Conservation (phyloP, 2,329 filamentous ascomycete genomes). For the Mariannaea elegans region DNA sequence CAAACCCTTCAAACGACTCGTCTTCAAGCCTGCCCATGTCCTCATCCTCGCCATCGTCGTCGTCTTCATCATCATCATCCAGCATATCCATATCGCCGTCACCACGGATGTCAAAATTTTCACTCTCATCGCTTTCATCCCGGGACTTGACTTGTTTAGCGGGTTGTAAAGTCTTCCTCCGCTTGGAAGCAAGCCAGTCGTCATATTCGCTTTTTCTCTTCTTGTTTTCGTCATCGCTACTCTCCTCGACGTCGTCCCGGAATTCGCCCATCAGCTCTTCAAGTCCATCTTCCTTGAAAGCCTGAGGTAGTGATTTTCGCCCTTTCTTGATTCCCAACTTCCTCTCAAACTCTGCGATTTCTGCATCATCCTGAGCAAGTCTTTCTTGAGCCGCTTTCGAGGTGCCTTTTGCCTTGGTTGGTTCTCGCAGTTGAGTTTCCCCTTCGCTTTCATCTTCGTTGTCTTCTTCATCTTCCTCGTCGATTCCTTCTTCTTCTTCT, state of each 20-base stretch:
- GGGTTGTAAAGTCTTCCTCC: slow-evolving; percentile 54
- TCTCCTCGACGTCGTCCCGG: slow-evolving; percentile 47
- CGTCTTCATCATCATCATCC: slow-evolving; percentile 39
- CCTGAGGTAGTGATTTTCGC: slow-evolving; percentile 76
- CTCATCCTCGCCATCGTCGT: slow-evolving; percentile 37
- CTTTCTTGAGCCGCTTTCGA: slow-evolving; percentile 53
- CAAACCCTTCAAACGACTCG: slow-evolving; percentile 52
- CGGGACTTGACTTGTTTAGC: slow-evolving; percentile 19
- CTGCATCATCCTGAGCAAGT: slow-evolving; percentile 83
- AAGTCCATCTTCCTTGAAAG: slow-evolving; percentile 83
- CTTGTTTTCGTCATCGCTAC: slow-evolving; percentile 63
- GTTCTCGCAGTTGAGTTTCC: slow-evolving; percentile 23
- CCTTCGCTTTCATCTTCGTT: slow-evolving; percentile 39
- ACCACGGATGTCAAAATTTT: slow-evolving; percentile 33
- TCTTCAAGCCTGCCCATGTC: slow-evolving; percentile 44
- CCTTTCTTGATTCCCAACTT: slow-evolving; percentile 83
- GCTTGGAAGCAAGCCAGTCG: slow-evolving; percentile 68
- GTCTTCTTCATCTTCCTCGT: slow-evolving; percentile 26
- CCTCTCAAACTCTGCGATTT: slow-evolving; percentile 87
- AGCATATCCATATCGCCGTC: slow-evolving; percentile 39
- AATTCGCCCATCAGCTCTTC: slow-evolving; percentile 79
- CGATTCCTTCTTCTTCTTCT: slow-evolving; percentile 41
- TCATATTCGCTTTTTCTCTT: slow-evolving; percentile 69
- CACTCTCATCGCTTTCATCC: slow-evolving; percentile 39
- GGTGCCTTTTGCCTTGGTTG: slow-evolving; percentile 36